Base-by-base conservation (phyloP, 1,284 basidiomycete species). In the Mrakiaceae sp. region DNA sequence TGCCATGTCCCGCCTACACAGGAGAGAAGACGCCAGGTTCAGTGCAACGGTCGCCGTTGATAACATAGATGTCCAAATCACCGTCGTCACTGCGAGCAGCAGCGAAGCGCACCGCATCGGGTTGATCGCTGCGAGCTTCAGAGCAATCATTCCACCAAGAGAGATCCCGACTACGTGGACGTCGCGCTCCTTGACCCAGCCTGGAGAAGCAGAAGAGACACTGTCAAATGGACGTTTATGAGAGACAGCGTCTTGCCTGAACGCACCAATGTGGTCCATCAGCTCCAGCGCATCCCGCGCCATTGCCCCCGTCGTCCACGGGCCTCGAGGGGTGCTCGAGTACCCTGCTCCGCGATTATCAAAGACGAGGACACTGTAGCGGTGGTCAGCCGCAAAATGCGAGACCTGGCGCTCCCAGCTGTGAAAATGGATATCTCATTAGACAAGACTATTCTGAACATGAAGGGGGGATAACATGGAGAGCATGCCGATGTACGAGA, bases 81-180 rank as follows among this genome's bases (percentile, higher is more conserved):
- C 48, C 14, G 39, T 60, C 40, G 59, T 64, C 0, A 64, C 62
- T 8, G 47, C 62, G 4, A 58, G 50, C 1, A 53, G 12, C 0
- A 64, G 50, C 16, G 62, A 64, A 2, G 63, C 63, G 7, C 60
- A 16, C 6, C 63, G 51, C 3, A 51, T 12, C 1, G 58, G 52
- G 4, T 39, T 54, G 7, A 60, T 12, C 3, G 39, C 51, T 2
- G 63, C 63, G 4, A 64, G 44, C 27, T 64, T 49, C 12, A 64
- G 63, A 7, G 63, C 63, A 9, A 64, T 64, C 63, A 64, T 64
- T 1, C 63, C 59, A 14, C 63, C 62, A 56, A 64, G 58, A 1
- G 56, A 58, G 42, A 64, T 50, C 3, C 62, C 62, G 49, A 63
- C 62, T 10, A 64, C 62, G 11, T 64, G 62, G 2, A 64, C 44